Percentiles rank a stretch among this genome's conserved stretches.
Evolutionary conservation across 768 basidiomycete species (phyloP).

Genomic region (Pulveroboletus sp.): DNA sequence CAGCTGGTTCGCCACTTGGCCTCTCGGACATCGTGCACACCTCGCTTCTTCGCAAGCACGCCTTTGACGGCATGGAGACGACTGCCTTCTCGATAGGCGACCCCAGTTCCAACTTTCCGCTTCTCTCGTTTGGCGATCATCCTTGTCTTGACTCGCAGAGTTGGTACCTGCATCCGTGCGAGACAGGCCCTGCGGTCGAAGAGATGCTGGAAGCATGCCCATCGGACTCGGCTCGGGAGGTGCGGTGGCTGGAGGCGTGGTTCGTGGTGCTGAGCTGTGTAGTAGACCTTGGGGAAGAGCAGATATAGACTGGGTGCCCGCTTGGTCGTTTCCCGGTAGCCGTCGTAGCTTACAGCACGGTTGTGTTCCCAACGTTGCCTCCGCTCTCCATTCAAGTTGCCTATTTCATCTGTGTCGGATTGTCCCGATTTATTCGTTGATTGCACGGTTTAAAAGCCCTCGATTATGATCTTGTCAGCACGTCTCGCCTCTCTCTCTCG

Average conservation of each 20-base stretch:
- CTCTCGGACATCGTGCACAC: constrained; percentile 56
- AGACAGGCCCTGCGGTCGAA: constrained; percentile 59
- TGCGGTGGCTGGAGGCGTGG: constrained; percentile 69
- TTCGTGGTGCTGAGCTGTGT: constrained; percentile 69
- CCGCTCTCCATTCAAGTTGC: background rate
- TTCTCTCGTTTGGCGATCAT: constrained; percentile 87
- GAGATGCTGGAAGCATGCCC: constrained; percentile 59
- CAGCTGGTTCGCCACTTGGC: constrained; percentile 65
- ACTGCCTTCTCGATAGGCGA: constrained; percentile 56
- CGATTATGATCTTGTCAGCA: constrained; percentile 44
- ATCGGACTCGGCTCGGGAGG: constrained; percentile 14
- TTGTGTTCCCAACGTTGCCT: constrained; percentile 1
- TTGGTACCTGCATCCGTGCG: constrained; percentile 91
- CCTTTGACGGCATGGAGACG: constrained; percentile 40
- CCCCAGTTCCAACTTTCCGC: constrained; percentile 57
- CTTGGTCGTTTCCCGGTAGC: background rate
- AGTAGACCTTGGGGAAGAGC: constrained; percentile 45
- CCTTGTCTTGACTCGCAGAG: constrained; percentile 69
- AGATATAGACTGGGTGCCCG: background rate
- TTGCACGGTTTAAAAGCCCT: constrained; percentile 16
- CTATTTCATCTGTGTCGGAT: constrained; percentile 12
- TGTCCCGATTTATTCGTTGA: constrained; percentile 13
- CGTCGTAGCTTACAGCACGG: background rate
- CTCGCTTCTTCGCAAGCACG: constrained; percentile 54
- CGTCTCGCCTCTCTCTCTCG: constrained; percentile 39